Evolutionary conservation across 495 filamentous ascomycete species (phyloP).

Genomic region (Pyrenula massariospora): DNA sequence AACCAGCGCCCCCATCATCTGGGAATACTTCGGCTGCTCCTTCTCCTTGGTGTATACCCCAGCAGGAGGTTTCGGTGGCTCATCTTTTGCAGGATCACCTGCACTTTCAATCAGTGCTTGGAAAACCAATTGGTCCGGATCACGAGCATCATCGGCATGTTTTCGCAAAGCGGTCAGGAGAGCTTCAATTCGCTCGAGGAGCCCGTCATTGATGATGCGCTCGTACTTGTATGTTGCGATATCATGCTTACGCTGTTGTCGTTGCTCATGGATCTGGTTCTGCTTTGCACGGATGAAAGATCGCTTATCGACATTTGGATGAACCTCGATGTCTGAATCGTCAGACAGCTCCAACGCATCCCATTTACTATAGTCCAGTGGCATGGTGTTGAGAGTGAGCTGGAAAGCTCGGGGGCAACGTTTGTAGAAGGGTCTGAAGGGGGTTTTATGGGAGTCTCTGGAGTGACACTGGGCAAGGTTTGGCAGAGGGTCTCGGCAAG

Average conservation of each 20-base stretch:
- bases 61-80: slow-evolving; percentile 57
- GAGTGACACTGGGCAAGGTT: no score
- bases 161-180: slow-evolving; percentile 59
- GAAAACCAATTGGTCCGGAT: slow-evolving; percentile 75
- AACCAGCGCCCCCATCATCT: slow-evolving; percentile 87
- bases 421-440: no score
- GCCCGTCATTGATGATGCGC: slow-evolving; percentile 80
- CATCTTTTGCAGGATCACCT: slow-evolving; percentile 57
- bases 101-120: slow-evolving; percentile 72
- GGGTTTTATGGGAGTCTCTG: no score
- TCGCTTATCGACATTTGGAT: slow-evolving; percentile 96
- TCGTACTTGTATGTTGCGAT: slow-evolving; percentile 91
- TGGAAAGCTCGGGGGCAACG: no score
- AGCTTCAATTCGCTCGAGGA: slow-evolving; percentile 69
- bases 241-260: slow-evolving; percentile 68
- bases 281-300: slow-evolving; percentile 99
- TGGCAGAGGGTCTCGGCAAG: no score
- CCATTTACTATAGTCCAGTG: slow-evolving; percentile 94
- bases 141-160: slow-evolving; percentile 57
- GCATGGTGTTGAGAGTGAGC: no score
- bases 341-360: slow-evolving; percentile 91
- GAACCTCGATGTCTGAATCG: slow-evolving; percentile 95
- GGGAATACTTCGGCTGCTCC: slow-evolving; percentile 75
- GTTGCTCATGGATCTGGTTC: slow-evolving; percentile 86
- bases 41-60: slow-evolving; percentile 65